Base-by-base conservation (phyloP, 1,284 basidiomycete genomes). In the Singerocomus rubriflavus region DNA sequence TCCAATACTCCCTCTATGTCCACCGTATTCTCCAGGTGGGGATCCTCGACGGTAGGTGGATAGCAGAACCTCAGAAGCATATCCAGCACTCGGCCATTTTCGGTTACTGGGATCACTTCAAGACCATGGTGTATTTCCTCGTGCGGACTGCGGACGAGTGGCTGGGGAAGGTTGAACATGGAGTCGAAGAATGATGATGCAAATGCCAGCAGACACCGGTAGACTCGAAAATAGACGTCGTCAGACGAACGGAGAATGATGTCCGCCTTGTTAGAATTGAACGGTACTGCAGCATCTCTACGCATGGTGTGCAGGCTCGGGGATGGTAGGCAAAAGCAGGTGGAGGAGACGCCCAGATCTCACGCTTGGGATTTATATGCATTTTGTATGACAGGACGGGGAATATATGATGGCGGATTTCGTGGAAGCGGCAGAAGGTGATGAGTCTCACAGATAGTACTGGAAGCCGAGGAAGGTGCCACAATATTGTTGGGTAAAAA, bases 61-160 rank as follows among this genome's bases (percentile, higher is more conserved):
- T 76, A 75, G 45, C 71, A 72, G 40, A 71, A 61, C 21, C 65
- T 60, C 46, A 76, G 63, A 21, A 76, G 61, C 34, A 55, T 52
- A 30, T 71, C 64, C 44, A 76, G 50, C 8, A 61, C 66, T 25
- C 44, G 48, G 38, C 63, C 59, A 30, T 63, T 48, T 55, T 77
- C 76, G 16, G 64, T 50, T 8, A 75, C 52, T 25, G 53, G 51
- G 33, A 77, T 62, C 11, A 68, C 53, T 25, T 65, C 65, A 26
- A 68, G 53, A 17, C 57, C 59, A 13, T 57, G 34, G 29, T 55
- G 40, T 27, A 43, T 56, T 46, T 61, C 49, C 2, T 57, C 48
- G 27, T 52, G 44, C 7, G 31, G 30, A 31, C 40, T 44, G 17
- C 39, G 46, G 25, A n/a, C 48, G 35, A 47, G 48, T 11, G 61